Conservation (phyloP, 306 rosid species). For the Carpinus viminea region DNA sequence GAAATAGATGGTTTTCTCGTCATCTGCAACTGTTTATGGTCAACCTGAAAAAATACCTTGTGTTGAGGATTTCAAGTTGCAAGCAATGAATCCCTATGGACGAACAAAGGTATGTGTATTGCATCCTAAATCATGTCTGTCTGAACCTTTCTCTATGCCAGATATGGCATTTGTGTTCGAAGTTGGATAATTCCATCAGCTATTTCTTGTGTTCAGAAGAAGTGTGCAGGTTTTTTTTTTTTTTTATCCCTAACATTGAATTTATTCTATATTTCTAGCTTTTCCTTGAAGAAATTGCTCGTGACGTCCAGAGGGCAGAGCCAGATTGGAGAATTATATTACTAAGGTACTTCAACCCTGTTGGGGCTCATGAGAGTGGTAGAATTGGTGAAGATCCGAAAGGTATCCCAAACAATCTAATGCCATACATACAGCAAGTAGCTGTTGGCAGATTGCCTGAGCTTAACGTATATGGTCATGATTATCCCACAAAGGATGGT, state of each 20-base stretch:
- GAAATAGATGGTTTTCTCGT: conserved; percentile 85
- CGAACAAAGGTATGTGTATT: conserved; percentile 64
- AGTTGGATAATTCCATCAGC: background rate
- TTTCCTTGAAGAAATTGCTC: conserved; percentile 85
- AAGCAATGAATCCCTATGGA: conserved; percentile 90
- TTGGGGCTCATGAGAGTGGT: conserved; percentile 97
- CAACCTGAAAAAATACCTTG: conserved; percentile 89
- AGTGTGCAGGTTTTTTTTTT: conserved; percentile 13
- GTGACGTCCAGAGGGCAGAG: conserved; percentile 81
- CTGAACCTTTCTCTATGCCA: background rate
- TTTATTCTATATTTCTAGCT: conserved; percentile 43
- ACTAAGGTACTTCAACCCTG: conserved; percentile 93
- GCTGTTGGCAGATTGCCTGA: conserved; percentile 88
- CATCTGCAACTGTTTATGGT: conserved; percentile 92
- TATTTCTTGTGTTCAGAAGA: conserved; percentile 15
- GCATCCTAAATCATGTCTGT: background rate
- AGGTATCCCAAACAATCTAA: conserved; percentile 92
- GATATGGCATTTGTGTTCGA: background rate
- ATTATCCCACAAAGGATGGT: conserved; percentile 91
- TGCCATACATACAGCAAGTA: conserved; percentile 97
- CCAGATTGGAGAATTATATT: conserved; percentile 82
- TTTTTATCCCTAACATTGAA: conserved; percentile 14
- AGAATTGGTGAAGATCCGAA: conserved; percentile 91
- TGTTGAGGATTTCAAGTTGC: conserved; percentile 68
- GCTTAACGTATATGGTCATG: conserved; percentile 80